A percentile compares a stretch with the other conserved stretches of the same genome.
Evolutionary conservation across 495 filamentous ascomycete genomes (phyloP).

Genomic region (Aspergillus affinis): DNA sequence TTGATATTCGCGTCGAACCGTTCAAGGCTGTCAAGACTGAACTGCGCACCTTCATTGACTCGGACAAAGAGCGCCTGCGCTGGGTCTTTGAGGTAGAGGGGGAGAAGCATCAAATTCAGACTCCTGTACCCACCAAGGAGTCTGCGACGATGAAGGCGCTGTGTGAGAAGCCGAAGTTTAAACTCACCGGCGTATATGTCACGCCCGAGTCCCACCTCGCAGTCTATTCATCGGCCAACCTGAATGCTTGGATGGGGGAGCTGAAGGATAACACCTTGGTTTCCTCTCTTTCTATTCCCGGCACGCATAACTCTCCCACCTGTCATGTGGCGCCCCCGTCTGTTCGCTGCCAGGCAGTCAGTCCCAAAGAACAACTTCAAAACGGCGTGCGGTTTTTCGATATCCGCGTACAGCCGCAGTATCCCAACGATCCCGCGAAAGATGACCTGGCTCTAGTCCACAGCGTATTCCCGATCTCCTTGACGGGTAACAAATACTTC

Average conservation of each 20-base stretch:
- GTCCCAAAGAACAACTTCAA: constrained; percentile 70
- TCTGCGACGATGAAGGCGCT: constrained; percentile 57
- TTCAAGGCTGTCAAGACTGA: constrained; percentile 59
- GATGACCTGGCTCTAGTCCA: constrained; percentile 69
- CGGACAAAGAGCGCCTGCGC: constrained; percentile 55
- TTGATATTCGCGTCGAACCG: constrained; percentile 56
- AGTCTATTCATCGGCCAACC: constrained; percentile 69
- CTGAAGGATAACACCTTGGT: constrained; percentile 67
- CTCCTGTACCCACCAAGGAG: constrained; percentile 53
- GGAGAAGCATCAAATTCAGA: constrained; percentile 61
- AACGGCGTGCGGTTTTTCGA: constrained; percentile 96
- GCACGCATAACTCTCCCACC: constrained; percentile 93
- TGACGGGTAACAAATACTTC: constrained; percentile 73
- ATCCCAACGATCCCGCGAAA: constrained; percentile 52
- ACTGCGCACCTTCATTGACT: constrained; percentile 43
- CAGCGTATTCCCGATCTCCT: constrained; percentile 72
- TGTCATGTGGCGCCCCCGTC: constrained; percentile 80
- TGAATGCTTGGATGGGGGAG: constrained; percentile 78
- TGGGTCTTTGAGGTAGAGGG: constrained; percentile 62
- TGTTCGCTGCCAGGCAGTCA: constrained; percentile 88
- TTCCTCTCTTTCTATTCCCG: constrained; percentile 84
- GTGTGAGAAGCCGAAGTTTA: constrained; percentile 53
- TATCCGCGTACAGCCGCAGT: constrained; percentile 70
- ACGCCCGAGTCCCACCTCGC: constrained; percentile 64
- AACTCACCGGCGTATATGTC: constrained; percentile 74